Evolutionary conservation across 2,329 filamentous ascomycete genomes (phyloP), one percentile per base, ranked within the genome.

Genomic region (Grosmannia clavigera): DNA sequence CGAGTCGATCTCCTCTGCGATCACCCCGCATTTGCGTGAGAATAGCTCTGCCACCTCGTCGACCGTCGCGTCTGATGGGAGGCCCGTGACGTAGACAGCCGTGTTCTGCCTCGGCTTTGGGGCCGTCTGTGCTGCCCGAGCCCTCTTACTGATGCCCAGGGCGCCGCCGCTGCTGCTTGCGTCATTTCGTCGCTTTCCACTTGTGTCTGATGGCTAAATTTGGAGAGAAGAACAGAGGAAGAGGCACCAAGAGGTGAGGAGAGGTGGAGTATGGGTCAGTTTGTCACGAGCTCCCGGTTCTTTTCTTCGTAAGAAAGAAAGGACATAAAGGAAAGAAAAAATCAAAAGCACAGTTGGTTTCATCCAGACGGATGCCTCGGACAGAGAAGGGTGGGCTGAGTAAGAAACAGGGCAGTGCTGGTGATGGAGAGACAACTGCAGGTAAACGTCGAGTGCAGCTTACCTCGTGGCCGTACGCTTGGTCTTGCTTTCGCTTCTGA

Each of bases 1-100:
- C 67, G 85, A 91, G 68, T 96, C 92, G 65, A 96, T 92, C 73
- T 95, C 89, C 73, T 97, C 92, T 56, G 92, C 90, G 65, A 99
- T 92, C 65, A 97, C 87, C 62, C 92, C 92, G 68, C 83, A 95
- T 71, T 90, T 92, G 64, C 81, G 76, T 56, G 86, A 90, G 75
- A 99, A 99, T 33, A 89, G 78, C 29, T 90, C 82, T 65, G 87
- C 81, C 19, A 99, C 84, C 74, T 99, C 94, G 35, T 88, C 83
- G 51, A 86, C 77, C 0, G 87, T 89, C 52, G 84, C 87, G 70
- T 97, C 90, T 48, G 78, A 73, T 0, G 94, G 95, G 4, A 99
- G 81, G 14, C 88, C 90, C 5, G 91, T 95, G 55, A 96, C 88
- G 75, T 92, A 99, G 64, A 99, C 82, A 51, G 92, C 92, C 6